These are phyloP conservation scores for Acorus gramineus DNA, from an alignment of 106 monocot genomes.

Conservation along the genomic window DNA sequence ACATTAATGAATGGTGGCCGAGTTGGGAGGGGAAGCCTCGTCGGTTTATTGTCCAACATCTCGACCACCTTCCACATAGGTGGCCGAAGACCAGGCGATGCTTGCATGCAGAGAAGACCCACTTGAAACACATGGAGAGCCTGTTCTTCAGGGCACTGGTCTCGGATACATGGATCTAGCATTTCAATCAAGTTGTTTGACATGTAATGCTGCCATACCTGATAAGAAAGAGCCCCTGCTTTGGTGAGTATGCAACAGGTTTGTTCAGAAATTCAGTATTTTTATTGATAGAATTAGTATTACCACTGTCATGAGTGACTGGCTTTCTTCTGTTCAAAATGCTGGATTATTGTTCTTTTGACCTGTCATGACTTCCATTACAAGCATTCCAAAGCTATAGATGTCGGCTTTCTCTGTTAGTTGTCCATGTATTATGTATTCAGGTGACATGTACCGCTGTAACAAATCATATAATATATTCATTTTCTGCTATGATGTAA, in stretches of 20 bases:
- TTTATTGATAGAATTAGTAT: too few species aligned
- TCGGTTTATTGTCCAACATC: constrained; percentile 15
- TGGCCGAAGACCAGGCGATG: constrained; percentile 38
- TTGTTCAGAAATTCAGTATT: too few species aligned
- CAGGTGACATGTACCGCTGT: constrained; percentile 12
- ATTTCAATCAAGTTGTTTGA: constrained; percentile 26
- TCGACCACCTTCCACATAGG: constrained; percentile 72
- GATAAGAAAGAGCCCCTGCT: neutral
- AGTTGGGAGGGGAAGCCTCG: constrained; percentile 29
- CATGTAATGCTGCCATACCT: constrained; percentile 51
- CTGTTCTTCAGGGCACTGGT: constrained; percentile 24
- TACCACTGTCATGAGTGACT: too few species aligned
- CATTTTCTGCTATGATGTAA: too few species aligned
- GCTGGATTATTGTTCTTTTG: neutral
- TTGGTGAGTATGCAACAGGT: too few species aligned
- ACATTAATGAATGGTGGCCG: constrained; percentile 52
- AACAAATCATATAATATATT: neutral
- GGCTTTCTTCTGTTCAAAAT: too few species aligned
- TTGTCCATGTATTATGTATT: constrained; percentile 6
- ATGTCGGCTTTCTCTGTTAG: constrained; percentile 12
- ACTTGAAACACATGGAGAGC: constrained; percentile 33
- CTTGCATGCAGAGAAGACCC: constrained; percentile 46
- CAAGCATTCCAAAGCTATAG: constrained; percentile 2
- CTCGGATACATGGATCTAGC: constrained; percentile 35
- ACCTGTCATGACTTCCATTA: constrained; percentile 6